Conservation (phyloP, 345 rosid genomes). For the Salix brachista region DNA sequence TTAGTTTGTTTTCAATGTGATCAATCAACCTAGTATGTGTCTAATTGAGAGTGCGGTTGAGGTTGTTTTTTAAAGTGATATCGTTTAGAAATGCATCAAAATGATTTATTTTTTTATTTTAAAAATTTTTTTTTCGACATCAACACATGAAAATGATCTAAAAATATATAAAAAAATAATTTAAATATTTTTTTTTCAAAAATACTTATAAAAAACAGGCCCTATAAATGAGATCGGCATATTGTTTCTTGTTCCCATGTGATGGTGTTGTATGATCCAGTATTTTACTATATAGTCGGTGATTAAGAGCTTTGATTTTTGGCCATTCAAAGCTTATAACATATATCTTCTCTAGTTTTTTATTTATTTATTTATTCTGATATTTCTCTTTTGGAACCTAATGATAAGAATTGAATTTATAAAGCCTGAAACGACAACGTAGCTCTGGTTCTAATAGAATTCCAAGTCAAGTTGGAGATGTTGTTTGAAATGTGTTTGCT, state of each 20-base stretch:
- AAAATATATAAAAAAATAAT: no score
- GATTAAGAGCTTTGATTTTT: neutral
- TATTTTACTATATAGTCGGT: neutral
- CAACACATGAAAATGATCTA: no score
- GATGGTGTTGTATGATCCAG: neutral
- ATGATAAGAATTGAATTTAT: neutral
- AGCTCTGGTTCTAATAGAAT: no score
- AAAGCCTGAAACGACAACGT: neutral
- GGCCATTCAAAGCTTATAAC: neutral
- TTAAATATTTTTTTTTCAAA: no score
- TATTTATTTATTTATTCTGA: neutral
- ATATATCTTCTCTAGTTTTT: neutral
- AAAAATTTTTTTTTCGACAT: no score
- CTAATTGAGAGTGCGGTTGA: no score
- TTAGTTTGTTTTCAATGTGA: neutral
- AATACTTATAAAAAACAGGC: no score
- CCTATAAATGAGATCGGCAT: neutral
- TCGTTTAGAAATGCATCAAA: no score
- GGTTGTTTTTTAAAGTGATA: no score
- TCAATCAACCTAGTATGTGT: neutral
- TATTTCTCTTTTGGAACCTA: neutral
- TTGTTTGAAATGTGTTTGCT: no score
- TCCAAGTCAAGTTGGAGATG: no score
- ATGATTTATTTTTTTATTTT: no score
- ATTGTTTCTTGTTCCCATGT: neutral